Conservation (phyloP, 2,329 filamentous ascomycete genomes). For the Aureobasidium sp. region DNA sequence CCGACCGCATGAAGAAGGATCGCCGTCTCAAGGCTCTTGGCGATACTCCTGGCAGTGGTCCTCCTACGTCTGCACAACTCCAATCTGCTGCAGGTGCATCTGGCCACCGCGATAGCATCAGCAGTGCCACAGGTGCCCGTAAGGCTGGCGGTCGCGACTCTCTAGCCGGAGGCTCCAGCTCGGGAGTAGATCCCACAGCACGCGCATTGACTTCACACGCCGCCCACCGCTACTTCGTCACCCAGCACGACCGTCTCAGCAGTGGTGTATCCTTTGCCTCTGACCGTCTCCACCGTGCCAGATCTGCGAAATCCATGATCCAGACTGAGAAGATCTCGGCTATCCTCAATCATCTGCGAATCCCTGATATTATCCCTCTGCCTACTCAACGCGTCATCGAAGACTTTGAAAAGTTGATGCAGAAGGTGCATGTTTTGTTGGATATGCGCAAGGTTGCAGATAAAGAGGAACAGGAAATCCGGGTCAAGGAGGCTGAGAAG, state of each 20-base stretch:
- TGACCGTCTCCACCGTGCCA: conserved; percentile 70
- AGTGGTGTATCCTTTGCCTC: conserved; percentile 87
- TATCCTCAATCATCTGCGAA: conserved; percentile 63
- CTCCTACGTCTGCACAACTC: conserved; percentile 19
- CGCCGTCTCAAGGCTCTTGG: conserved; percentile 38
- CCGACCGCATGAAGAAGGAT: conserved; percentile 85
- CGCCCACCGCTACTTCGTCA: conserved; percentile 79
- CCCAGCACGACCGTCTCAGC: conserved; percentile 65
- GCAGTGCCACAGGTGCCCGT: conserved; percentile 26
- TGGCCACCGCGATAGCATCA: conserved; percentile 39
- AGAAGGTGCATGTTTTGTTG: conserved; percentile 60
- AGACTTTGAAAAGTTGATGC: conserved; percentile 63
- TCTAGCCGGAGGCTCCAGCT: conserved; percentile 33
- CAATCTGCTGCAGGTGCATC: conserved; percentile 20
- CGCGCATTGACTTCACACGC: conserved; percentile 63
- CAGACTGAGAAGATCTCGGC: conserved; percentile 70
- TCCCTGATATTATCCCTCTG: conserved; percentile 64
- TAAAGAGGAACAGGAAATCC: conserved; percentile 67
- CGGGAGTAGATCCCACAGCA: conserved; percentile 23
- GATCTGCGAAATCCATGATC: conserved; percentile 67
- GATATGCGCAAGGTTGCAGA: conserved; percentile 69
- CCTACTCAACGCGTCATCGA: conserved; percentile 65
- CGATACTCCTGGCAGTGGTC: conserved; percentile 19
- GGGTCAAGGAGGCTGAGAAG: conserved; percentile 40
- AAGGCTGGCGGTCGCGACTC: conserved; percentile 31